These are phyloP conservation scores for Stentor coeruleus DNA, from an alignment of 73 alveolate genomes.

Conservation along the genomic window DNA sequence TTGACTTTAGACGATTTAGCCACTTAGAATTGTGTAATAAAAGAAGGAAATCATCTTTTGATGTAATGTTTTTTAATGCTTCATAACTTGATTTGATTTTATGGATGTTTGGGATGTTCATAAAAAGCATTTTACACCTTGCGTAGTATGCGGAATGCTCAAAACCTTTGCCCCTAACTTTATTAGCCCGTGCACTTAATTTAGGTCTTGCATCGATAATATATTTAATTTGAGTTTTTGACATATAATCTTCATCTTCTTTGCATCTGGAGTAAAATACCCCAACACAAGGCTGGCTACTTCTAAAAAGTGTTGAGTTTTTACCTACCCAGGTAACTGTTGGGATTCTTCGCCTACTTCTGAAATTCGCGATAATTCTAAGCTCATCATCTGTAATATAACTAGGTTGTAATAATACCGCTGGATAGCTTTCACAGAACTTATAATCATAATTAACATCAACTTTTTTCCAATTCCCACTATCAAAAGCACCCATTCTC, in stretches of 20 bases:
- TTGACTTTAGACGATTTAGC: conserved; percentile 37
- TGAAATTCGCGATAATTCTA: conserved; percentile 48
- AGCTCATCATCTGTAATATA: conserved; percentile 52
- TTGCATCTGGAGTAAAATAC: conserved; percentile 37
- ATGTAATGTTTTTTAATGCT: conserved; percentile 30
- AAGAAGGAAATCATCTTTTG: conserved; percentile 28
- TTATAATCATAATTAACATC: conserved; percentile 37
- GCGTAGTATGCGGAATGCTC: conserved; percentile 77
- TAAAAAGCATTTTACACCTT: conserved; percentile 75
- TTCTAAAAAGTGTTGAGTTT: conserved; percentile 57
- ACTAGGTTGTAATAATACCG: conserved; percentile 62
- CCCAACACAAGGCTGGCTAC: conserved; percentile 42
- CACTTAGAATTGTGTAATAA: conserved; percentile 39
- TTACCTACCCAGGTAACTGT: conserved; percentile 68
- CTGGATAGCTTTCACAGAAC: conserved; percentile 80
- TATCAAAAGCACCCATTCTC: background rate
- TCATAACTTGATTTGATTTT: conserved; percentile 85
- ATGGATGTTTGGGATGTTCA: conserved; percentile 94
- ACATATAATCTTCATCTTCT: conserved; percentile 53
- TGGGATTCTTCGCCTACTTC: conserved; percentile 83
- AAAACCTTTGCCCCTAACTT: conserved; percentile 91
- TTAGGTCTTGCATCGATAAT: conserved; percentile 88
- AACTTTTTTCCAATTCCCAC: conserved; percentile 29
- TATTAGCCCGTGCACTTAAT: conserved; percentile 85
- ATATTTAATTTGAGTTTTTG: conserved; percentile 28